These are phyloP conservation scores for Sphagnum tenellum DNA, from an alignment of 225 moss, liverwort and hornwort species.

Conservation along the genomic window DNA sequence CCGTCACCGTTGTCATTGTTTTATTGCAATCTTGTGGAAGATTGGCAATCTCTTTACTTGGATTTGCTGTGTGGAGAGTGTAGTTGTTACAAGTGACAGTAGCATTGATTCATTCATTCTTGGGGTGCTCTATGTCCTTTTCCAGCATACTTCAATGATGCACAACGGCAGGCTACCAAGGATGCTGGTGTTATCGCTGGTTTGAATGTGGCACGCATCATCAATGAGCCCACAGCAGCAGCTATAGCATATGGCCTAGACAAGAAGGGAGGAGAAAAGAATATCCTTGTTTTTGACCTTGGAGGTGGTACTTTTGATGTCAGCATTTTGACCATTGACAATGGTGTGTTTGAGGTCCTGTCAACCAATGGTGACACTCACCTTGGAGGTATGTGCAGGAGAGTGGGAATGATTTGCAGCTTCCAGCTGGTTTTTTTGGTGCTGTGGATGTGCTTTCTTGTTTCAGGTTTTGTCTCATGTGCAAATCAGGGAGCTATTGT, in stretches of 20 bases:
- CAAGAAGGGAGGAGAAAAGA: conserved; percentile 10
- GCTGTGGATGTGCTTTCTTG: no score
- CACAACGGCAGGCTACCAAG: conserved; percentile 23
- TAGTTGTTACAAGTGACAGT: no score
- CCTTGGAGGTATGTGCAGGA: conserved; percentile 11
- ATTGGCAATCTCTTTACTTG: no score
- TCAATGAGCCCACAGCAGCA: conserved; percentile 22
- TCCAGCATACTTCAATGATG: conserved; percentile 22
- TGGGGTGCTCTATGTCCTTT: no score
- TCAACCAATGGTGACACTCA: conserved; percentile 16
- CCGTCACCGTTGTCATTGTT: no score
- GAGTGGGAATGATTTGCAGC: no score
- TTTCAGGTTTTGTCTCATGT: no score
- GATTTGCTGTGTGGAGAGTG: no score
- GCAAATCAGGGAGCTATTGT: no score
- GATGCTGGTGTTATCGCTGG: conserved; percentile 18
- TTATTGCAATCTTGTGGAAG: no score
- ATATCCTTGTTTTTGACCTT: conserved; percentile 25
- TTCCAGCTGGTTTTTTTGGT: no score
- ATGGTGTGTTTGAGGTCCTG: conserved; percentile 11
- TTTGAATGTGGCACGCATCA: conserved; percentile 21
- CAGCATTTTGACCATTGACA: conserved; percentile 5
- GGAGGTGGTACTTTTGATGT: conserved; percentile 9
- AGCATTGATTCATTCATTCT: no score
- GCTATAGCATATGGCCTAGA: conserved; percentile 23